Evolutionary conservation across 225 moss, liverwort and hornwort species (phyloP), one percentile per base, ranked within the genome.

Genomic region (Polytrichum commune): DNA sequence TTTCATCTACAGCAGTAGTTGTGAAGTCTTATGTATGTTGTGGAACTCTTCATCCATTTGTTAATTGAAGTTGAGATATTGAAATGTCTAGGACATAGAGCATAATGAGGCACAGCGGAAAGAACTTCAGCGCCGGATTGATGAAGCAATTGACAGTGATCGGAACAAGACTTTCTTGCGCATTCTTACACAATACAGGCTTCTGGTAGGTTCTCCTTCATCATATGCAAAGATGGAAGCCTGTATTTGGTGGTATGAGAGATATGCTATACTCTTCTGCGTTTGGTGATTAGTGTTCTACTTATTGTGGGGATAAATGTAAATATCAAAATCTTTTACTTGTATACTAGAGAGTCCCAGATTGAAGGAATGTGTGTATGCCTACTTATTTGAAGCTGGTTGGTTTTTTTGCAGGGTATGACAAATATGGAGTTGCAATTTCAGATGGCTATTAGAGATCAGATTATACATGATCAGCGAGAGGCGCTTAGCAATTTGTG

Each of bases 341-440:
- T 16, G 16, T 13, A 13, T 46, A 13, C 46, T 4, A 46, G 4
- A 46, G 35, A 8, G 8, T 35, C 46, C 16, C 46, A 10, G 10
- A 46, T 46, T 13, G 13, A 38, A 46, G 46, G 46, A 46, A 16
- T 46, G 16, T 46, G 16, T 46, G 13, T 16, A 46, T 46, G 10
- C 3, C 13, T 4, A 46, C 16, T 46, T 46, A 46, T 13, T 46
- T 46, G 16, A 46, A 46, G 46, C 58, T 58, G 58, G 19, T 53
- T 70, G 60, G 60, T 19, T 71, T 18, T 69, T 58, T 27, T 82
- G 46, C 82, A 92, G 92, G 93, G 90, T 33, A 93, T 93, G 90
- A 90, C 93, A 20, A 93, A 90, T 54, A 93, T 93, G 93, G 93
- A 93, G 76, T 89, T 93, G 62, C 93, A 93, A 68, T 89, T 90